Evolutionary conservation across 2,329 filamentous ascomycete species (phyloP).

Genomic region (Diaporthe destruens): DNA sequence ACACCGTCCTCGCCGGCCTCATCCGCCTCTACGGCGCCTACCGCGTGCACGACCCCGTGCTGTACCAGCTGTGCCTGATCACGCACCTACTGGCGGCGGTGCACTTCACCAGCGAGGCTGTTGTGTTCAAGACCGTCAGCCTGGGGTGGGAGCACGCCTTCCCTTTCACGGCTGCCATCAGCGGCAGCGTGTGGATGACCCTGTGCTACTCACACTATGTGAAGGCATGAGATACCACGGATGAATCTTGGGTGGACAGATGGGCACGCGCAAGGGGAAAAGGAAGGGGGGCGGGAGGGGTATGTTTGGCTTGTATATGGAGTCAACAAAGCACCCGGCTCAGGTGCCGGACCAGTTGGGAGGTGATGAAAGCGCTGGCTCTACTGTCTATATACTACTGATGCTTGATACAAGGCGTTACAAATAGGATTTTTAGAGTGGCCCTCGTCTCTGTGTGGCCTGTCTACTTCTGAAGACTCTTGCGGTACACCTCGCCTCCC

Average conservation of each 20-base stretch:
- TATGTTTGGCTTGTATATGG: background rate
- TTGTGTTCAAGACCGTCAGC: slow-evolving; percentile 81
- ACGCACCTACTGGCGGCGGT: slow-evolving; percentile 83
- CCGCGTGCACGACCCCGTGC: slow-evolving; percentile 76
- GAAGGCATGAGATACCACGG: slow-evolving; percentile 9
- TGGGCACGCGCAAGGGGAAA: too few relatives aligned
- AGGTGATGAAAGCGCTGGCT: background rate
- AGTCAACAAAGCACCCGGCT: too few relatives aligned
- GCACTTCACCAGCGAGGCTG: slow-evolving; percentile 86
- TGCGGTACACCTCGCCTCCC: slow-evolving; percentile 87
- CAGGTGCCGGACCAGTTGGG: too few relatives aligned
- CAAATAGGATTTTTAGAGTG: slow-evolving; percentile 7
- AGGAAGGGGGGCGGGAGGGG: too few relatives aligned
- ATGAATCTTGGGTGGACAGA: background rate
- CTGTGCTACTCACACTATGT: slow-evolving; percentile 80
- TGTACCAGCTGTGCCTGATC: slow-evolving; percentile 86
- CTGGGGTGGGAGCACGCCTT: slow-evolving; percentile 69
- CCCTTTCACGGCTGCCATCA: slow-evolving; percentile 62
- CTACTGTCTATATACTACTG: slow-evolving; percentile 15
- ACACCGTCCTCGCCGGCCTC: slow-evolving; percentile 83
- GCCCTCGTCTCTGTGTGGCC: background rate
- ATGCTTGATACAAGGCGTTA: slow-evolving; percentile 9
- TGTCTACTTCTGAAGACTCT: slow-evolving; percentile 58
- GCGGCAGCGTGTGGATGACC: slow-evolving; percentile 70
- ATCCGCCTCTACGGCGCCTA: slow-evolving; percentile 88